Evolutionary conservation across 495 filamentous ascomycete genomes (phyloP).

Genomic region (Hypomontagnella submonticulosa): DNA sequence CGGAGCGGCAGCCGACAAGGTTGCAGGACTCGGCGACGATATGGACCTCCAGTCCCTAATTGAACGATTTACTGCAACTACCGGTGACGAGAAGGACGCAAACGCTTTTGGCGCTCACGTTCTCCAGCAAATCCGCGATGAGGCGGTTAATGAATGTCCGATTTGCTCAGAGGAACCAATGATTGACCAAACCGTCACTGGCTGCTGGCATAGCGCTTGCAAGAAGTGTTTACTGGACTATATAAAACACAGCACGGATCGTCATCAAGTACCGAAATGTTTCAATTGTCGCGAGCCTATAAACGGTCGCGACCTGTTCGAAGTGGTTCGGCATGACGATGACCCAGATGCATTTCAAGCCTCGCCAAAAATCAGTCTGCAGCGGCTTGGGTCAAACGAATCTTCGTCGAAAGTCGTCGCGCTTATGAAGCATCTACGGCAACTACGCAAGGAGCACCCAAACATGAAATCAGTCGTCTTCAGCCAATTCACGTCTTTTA

Average conservation of each 20-base stretch:
- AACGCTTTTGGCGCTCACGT: conserved; percentile 87
- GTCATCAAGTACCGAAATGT: conserved; percentile 78
- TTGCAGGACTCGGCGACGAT: conserved; percentile 87
- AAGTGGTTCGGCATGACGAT: conserved; percentile 74
- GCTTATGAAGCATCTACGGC: conserved; percentile 77
- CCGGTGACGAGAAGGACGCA: conserved; percentile 70
- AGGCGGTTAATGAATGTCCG: conserved; percentile 88
- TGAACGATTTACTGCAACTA: conserved; percentile 77
- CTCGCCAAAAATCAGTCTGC: conserved; percentile 76
- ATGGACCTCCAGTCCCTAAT: conserved; percentile 94
- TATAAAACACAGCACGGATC: conserved; percentile 84
- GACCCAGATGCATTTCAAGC: conserved; percentile 54
- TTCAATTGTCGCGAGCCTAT: conserved; percentile 89
- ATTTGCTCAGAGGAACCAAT: conserved; percentile 96
- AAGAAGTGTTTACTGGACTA: conserved; percentile 89
- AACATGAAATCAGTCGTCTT: conserved; percentile 92
- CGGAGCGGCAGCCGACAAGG: conserved; percentile 78
- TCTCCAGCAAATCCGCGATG: conserved; percentile 88
- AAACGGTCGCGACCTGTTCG: conserved; percentile 86
- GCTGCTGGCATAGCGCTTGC: conserved; percentile 97
- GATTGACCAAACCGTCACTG: conserved; percentile 90
- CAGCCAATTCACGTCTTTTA: conserved; percentile 96
- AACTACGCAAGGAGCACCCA: conserved; percentile 67
- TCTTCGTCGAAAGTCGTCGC: conserved; percentile 90
- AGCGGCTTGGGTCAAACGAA: conserved; percentile 74